A percentile compares a stretch with the other conserved stretches of the same genome.
These are phyloP conservation scores for Verticillium zaregamsianum DNA, from an alignment of 2,329 filamentous ascomycete species.

Conservation along the genomic window DNA sequence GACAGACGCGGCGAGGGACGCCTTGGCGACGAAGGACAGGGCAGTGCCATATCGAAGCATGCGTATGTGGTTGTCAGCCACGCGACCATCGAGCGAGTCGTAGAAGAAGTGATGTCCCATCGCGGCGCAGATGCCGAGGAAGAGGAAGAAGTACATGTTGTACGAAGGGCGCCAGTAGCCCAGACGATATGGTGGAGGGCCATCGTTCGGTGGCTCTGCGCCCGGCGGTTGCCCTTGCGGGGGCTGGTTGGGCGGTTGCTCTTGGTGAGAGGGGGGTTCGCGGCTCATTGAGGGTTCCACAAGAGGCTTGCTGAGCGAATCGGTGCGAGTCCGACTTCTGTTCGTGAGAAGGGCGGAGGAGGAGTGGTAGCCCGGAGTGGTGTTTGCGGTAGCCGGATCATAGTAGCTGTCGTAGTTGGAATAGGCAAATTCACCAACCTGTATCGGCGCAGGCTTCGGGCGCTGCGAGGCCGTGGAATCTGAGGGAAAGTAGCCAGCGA, in stretches of 20 bases:
- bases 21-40: slow-evolving; percentile 31
- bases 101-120: slow-evolving; percentile 32
- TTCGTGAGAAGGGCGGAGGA: neutral
- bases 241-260: neutral
- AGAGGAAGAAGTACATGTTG: slow-evolving; percentile 28
- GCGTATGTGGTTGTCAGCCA: slow-evolving; percentile 24
- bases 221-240: slow-evolving; percentile 8
- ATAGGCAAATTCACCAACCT: neutral
- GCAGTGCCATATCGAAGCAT: slow-evolving; percentile 31
- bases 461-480: neutral
- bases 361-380: neutral
- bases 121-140: slow-evolving; percentile 25
- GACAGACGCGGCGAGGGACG: slow-evolving; percentile 26
- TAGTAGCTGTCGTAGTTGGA: neutral
- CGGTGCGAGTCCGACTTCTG: neutral
- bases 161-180: slow-evolving; percentile 32
- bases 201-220: slow-evolving; percentile 18
- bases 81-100: slow-evolving; percentile 20
- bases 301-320: neutral
- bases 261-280: neutral
- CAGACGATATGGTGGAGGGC: slow-evolving; percentile 14
- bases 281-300: neutral
- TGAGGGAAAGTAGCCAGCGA: neutral
- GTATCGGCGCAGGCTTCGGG: neutral
- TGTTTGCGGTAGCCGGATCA: neutral